phyloP scores from a whole-genome alignment of 768 basidiomycete genomes.

The Fibroporia radiculosa region DNA sequence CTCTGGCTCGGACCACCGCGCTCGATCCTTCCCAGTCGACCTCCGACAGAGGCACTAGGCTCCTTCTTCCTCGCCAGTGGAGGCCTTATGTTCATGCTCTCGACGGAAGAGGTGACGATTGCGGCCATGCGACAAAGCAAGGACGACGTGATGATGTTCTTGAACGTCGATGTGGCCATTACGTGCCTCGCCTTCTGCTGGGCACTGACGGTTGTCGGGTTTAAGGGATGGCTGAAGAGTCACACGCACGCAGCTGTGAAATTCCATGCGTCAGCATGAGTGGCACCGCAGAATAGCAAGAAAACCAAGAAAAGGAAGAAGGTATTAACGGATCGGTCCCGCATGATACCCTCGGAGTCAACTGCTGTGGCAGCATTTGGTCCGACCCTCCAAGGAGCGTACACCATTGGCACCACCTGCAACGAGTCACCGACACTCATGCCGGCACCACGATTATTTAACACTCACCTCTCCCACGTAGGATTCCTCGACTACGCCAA shows the following conservation, averaged over 20 bases:
- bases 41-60: constrained; percentile 87
- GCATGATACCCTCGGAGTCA: too few species aligned
- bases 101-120: constrained; percentile 82
- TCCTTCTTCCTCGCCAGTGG: constrained; percentile 85
- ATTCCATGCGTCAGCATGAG: constrained; percentile 30
- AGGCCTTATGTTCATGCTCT: constrained; percentile 84
- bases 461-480: too few species aligned
- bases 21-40: constrained; percentile 83
- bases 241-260: constrained; percentile 24
- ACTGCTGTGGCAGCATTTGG: too few species aligned
- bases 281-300: too few species aligned
- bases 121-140: constrained; percentile 87
- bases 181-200: constrained; percentile 86
- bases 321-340: not conserved
- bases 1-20: constrained; percentile 80
- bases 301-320: not conserved
- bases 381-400: too few species aligned
- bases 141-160: constrained; percentile 86
- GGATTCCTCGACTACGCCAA: too few species aligned
- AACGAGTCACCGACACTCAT: too few species aligned
- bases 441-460: too few species aligned
- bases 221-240: constrained; percentile 76
- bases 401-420: too few species aligned
- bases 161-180: constrained; percentile 77
- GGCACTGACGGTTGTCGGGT: constrained; percentile 63